Conservation (phyloP, 2,329 filamentous ascomycete genomes). For the Ceratocystis eucalypticola region DNA sequence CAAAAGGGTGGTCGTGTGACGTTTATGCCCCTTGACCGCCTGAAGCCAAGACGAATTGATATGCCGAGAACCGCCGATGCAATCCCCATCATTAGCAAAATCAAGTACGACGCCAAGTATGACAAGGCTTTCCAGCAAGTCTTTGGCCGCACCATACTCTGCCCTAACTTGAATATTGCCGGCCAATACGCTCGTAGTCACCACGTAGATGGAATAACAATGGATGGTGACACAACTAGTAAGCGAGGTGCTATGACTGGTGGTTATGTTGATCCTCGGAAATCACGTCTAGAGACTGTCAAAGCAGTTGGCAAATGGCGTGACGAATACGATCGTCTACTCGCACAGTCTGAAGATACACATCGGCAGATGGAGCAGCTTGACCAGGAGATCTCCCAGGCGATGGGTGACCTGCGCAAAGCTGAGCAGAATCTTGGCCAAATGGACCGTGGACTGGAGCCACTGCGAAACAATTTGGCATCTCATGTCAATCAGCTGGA, state of each 20-base stretch:
- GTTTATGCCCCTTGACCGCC: constrained; percentile 80
- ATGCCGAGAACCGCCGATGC: constrained; percentile 79
- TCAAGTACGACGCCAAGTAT: constrained; percentile 62
- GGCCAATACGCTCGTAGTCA: constrained; percentile 87
- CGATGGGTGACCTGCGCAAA: constrained; percentile 74
- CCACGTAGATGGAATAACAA: constrained; percentile 82
- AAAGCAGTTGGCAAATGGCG: constrained; percentile 62
- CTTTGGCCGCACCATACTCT: constrained; percentile 90
- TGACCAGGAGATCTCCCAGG: constrained; percentile 77
- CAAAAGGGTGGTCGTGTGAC: constrained; percentile 77
- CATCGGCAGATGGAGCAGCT: constrained; percentile 58
- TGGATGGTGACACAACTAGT: constrained; percentile 87
- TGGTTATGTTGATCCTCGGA: constrained; percentile 77
- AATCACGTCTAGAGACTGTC: constrained; percentile 77
- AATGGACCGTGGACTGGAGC: constrained; percentile 69
- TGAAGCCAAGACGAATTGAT: constrained; percentile 57
- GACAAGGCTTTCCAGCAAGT: constrained; percentile 86
- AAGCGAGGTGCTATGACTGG: constrained; percentile 92
- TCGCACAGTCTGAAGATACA: constrained; percentile 51
- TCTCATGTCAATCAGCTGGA: constrained; percentile 63
- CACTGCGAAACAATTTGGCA: constrained; percentile 62
- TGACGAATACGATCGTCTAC: constrained; percentile 56
- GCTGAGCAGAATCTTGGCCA: constrained; percentile 64
- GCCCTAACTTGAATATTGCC: constrained; percentile 75
- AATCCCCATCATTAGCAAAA: constrained; percentile 71